Conservation (phyloP, 306 rosid species). For the Oxytropis ochrocephala region DNA sequence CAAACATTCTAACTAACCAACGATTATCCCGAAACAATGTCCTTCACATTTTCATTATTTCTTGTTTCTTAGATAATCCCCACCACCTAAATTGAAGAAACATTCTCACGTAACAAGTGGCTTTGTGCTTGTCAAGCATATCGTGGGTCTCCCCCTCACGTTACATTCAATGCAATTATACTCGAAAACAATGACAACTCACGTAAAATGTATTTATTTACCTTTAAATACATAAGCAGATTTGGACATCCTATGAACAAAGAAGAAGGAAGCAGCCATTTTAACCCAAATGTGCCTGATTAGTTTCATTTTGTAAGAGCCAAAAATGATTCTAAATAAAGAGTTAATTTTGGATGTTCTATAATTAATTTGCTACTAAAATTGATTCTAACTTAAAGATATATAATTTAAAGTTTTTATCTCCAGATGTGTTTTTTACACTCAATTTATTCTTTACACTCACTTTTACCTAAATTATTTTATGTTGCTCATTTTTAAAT, state of each 20-base stretch:
- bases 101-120: background rate
- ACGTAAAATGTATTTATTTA: no score
- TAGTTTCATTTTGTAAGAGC: no score
- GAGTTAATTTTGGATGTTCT: no score
- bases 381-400: no score
- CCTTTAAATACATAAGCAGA: background rate
- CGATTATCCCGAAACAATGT: background rate
- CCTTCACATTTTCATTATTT: background rate
- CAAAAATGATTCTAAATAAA: no score
- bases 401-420: no score
- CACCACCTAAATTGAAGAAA: background rate
- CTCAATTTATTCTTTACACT: no score
- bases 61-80: background rate
- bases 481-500: no score
- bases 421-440: no score
- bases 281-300: background rate
- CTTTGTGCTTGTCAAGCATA: background rate
- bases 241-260: background rate
- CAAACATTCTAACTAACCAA: background rate
- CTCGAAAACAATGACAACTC: background rate
- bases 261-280: background rate
- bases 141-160: background rate
- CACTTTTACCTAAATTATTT: no score
- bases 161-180: background rate
- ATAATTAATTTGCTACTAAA: no score